Conservation (phyloP, 495 filamentous ascomycete species). For the Friedmanniomyces simplex region DNA sequence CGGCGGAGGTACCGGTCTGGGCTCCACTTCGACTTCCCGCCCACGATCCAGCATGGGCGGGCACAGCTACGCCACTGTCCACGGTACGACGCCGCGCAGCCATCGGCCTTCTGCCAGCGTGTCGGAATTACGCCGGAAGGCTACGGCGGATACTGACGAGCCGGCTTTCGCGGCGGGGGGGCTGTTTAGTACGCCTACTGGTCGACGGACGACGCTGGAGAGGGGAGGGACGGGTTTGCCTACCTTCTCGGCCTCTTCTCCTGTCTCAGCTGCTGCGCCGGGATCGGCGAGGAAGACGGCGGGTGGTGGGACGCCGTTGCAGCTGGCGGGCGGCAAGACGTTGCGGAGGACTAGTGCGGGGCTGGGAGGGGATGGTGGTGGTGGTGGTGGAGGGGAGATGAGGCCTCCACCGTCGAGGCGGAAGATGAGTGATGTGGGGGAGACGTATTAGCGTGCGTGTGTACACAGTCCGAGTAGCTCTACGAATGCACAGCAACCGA, state of each 20-base stretch:
- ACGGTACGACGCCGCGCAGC: slow-evolving; percentile 13
- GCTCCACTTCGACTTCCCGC: slow-evolving; percentile 20
- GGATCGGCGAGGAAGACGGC: slow-evolving; percentile 25
- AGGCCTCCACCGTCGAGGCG: slow-evolving; percentile 38
- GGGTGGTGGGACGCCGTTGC: slow-evolving; percentile 12
- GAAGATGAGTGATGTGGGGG: slow-evolving; percentile 52
- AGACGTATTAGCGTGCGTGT: slow-evolving; percentile 44
- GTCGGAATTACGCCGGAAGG: slow-evolving; percentile 8
- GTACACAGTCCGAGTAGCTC: background rate
- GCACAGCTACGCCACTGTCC: slow-evolving; percentile 28
- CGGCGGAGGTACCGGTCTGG: slow-evolving; percentile 19
- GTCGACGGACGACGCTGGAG: slow-evolving; percentile 23
- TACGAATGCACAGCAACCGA: too few relatives aligned
- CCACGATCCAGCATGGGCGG: slow-evolving; percentile 50
- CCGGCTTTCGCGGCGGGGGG: background rate
- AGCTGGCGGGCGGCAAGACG: background rate
- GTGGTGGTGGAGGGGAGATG: slow-evolving; percentile 39
- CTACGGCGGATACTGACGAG: slow-evolving; percentile 18
- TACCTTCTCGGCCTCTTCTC: too few relatives aligned
- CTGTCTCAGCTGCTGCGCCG: slow-evolving; percentile 23
- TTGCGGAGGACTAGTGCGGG: slow-evolving; percentile 23
- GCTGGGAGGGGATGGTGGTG: slow-evolving; percentile 26
- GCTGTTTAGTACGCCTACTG: slow-evolving; percentile 17
- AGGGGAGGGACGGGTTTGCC: too few relatives aligned
- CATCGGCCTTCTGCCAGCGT: slow-evolving; percentile 13